phyloP scores from a whole-genome alignment of 2,329 filamentous ascomycete genomes.

The Trichoderma sp. region DNA sequence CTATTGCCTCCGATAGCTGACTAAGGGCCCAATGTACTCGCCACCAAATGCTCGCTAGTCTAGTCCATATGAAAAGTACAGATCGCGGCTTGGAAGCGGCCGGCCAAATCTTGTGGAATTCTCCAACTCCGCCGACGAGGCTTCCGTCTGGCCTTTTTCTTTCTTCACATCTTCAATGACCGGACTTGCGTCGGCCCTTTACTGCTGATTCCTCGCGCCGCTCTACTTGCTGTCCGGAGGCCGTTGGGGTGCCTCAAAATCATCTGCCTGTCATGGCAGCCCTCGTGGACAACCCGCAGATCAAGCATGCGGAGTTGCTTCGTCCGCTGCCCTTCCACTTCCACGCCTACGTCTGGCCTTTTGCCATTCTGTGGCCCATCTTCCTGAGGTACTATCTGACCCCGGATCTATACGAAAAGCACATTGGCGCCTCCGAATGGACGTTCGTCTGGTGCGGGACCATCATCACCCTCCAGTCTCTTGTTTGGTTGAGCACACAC shows the following conservation, averaged over 20 bases:
- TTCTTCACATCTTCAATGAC: constrained; percentile 7
- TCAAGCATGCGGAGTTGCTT: constrained; percentile 82
- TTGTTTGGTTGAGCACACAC: constrained; percentile 93
- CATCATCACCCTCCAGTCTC: constrained; percentile 83
- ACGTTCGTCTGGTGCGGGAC: constrained; percentile 91
- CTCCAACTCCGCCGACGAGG: constrained; percentile 6
- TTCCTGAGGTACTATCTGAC: constrained; percentile 88
- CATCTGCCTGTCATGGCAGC: constrained; percentile 50
- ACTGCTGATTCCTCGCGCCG: background rate
- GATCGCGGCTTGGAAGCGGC: constrained; percentile 21
- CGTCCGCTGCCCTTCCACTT: constrained; percentile 78
- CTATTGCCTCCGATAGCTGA: constrained; percentile 9
- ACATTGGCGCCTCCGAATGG: constrained; percentile 95
- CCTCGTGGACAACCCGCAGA: constrained; percentile 89
- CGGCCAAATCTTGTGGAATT: background rate
- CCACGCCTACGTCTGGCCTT: constrained; percentile 92
- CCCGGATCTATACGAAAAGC: constrained; percentile 78
- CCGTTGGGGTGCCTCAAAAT: background rate
- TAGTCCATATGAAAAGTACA: constrained; percentile 22
- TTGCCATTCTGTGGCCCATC: constrained; percentile 84
- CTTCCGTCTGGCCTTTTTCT: background rate
- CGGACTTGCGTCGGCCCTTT: constrained; percentile 6
- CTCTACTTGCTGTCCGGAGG: background rate
- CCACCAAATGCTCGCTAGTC: constrained; percentile 15
- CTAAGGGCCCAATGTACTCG: constrained; percentile 12